Conservation (phyloP, 108 stramenopile genomes). For the Skeletonema costatum region DNA sequence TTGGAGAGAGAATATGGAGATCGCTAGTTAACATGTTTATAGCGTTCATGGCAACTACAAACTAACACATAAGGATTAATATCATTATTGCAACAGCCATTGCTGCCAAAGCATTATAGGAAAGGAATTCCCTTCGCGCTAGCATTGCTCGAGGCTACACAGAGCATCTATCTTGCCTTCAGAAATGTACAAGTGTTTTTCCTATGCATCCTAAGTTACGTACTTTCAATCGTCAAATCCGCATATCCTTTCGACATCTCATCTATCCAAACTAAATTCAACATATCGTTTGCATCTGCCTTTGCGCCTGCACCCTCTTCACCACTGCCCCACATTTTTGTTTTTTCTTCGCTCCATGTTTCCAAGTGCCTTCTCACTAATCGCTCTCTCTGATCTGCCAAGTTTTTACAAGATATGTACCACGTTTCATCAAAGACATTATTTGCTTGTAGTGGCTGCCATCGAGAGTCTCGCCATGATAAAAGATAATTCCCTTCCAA, state of each 20-base stretch:
- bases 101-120: too few species aligned
- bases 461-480: constrained; percentile 49
- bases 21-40: not conserved
- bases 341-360: constrained; percentile 65
- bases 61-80: too few species aligned
- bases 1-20: constrained; percentile 73
- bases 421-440: constrained; percentile 74
- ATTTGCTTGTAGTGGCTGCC: constrained; percentile 44
- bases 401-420: constrained; percentile 50
- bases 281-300: constrained; percentile 64
- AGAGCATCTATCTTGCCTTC: too few species aligned
- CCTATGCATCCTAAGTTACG: constrained; percentile 1
- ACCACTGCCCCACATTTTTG: constrained; percentile 59
- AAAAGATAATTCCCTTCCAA: constrained; percentile 75
- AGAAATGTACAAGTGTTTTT: too few species aligned
- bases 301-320: constrained; percentile 47
- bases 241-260: constrained; percentile 39
- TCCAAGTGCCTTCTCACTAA: constrained; percentile 57
- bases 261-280: constrained; percentile 44
- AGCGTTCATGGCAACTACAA: too few species aligned
- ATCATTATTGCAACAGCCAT: too few species aligned
- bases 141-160: too few species aligned
- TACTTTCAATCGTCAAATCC: constrained; percentile 38
- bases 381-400: constrained; percentile 46
- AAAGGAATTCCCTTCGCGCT: too few species aligned